phyloP scores from a whole-genome alignment of 2,329 filamentous ascomycete species.

The Sphaerulina musiva region DNA sequence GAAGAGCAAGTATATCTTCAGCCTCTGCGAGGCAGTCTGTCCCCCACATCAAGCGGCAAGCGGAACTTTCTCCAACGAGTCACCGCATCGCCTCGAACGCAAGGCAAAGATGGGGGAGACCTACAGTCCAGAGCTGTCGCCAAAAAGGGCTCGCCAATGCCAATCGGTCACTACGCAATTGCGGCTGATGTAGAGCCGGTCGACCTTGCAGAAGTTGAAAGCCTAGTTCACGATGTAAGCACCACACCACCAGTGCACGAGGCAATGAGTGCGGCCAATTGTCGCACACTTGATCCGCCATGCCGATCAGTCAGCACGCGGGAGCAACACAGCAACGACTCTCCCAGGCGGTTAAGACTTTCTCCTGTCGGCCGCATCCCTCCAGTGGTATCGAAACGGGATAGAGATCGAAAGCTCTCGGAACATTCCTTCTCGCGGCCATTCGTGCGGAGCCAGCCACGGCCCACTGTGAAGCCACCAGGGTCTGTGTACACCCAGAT shows the following conservation, averaged over 20 bases:
- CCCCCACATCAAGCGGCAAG: constrained; percentile 33
- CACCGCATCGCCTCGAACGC: constrained; percentile 37
- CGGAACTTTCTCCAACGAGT: constrained; percentile 57
- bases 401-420: constrained; percentile 58
- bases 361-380: constrained; percentile 82
- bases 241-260: constrained; percentile 4
- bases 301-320: constrained; percentile 28
- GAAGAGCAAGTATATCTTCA: not conserved
- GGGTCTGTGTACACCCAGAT: constrained; percentile 30
- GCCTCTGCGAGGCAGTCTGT: constrained; percentile 25
- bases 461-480: constrained; percentile 26
- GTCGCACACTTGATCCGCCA: constrained; percentile 10
- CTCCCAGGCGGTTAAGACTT: constrained; percentile 44
- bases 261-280: not conserved
- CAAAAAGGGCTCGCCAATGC: constrained; percentile 10
- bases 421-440: constrained; percentile 80
- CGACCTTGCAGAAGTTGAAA: constrained; percentile 42
- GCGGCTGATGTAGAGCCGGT: constrained; percentile 45
- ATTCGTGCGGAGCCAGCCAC: constrained; percentile 51
- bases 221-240: constrained; percentile 40
- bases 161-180: constrained; percentile 51
- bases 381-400: constrained; percentile 62
- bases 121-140: constrained; percentile 8
- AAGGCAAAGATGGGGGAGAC: constrained; percentile 19
- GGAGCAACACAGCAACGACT: constrained; percentile 36